These are phyloP conservation scores for Paxillus ammoniavirescens DNA, from an alignment of 768 basidiomycete genomes.

Conservation along the genomic window DNA sequence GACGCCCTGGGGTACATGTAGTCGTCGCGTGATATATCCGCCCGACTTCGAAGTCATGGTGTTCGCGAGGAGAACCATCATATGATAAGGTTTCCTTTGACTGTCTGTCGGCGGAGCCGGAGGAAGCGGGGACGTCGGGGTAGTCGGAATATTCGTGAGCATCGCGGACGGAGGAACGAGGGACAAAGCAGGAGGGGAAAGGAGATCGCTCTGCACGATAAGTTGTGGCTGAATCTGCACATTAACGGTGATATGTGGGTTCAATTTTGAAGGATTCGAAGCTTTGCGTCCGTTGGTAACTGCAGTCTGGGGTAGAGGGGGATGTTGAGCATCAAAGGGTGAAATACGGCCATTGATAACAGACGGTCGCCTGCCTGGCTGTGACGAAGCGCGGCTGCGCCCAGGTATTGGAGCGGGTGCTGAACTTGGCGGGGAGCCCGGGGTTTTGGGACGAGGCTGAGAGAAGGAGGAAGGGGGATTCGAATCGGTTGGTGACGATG, in stretches of 20 bases:
- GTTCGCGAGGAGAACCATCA: slow-evolving; percentile 78
- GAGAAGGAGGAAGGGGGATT: slow-evolving; percentile 35
- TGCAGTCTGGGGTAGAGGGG: slow-evolving; percentile 47
- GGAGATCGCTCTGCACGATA: slow-evolving; percentile 50
- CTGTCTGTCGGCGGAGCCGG: slow-evolving; percentile 69
- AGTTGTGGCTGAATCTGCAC: slow-evolving; percentile 49
- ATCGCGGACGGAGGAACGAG: slow-evolving; percentile 47
- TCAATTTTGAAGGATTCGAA: slow-evolving; percentile 60
- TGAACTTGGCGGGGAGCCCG: slow-evolving; percentile 41
- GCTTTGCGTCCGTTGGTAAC: slow-evolving; percentile 52
- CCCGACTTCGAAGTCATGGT: slow-evolving; percentile 81
- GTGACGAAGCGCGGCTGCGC: slow-evolving; percentile 70
- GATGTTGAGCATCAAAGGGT: slow-evolving; percentile 48
- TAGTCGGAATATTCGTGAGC: slow-evolving; percentile 60
- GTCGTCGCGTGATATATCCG: slow-evolving; percentile 82
- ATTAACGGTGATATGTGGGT: slow-evolving; percentile 43
- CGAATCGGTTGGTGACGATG: slow-evolving; percentile 38
- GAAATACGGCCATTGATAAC: slow-evolving; percentile 50
- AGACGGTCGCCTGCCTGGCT: slow-evolving; percentile 72
- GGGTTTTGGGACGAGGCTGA: slow-evolving; percentile 26
- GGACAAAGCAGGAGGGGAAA: slow-evolving; percentile 37
- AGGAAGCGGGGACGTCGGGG: slow-evolving; percentile 78
- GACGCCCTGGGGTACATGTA: slow-evolving; percentile 87
- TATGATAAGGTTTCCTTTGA: slow-evolving; percentile 82
- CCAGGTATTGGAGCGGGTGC: slow-evolving; percentile 35